Base-by-base conservation (phyloP, 2,329 filamentous ascomycete species). In the Arthrocladium fulminans region DNA sequence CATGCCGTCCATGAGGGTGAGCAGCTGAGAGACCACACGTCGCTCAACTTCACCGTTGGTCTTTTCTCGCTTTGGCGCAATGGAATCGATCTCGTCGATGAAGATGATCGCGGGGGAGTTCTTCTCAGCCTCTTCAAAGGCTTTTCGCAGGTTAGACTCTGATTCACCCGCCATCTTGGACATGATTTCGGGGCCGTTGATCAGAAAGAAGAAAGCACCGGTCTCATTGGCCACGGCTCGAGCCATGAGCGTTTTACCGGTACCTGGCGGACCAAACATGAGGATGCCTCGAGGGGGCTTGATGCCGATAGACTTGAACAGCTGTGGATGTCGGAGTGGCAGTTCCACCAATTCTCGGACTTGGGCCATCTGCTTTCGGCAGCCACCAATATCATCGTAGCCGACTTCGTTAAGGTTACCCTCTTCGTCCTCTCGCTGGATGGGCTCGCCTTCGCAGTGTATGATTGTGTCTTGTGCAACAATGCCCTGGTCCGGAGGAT, bases 111-210 rank as follows among this genome's bases (percentile, higher is more conserved):
- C 89, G 12, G 92, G 92, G 0, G 90, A 95, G 75, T 97, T 97
- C 83, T 97, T 97, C 76, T 97, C 90, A 37, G 92, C 92, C 74
- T 97, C 92, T 69, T 97, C 92, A 62, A 98, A 98, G n/a, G 92
- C 92, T 74, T 97, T 97, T 62, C 92, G 85, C 59, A 98, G 72
- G 69, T 97, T 97, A 51, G 90, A 97, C 70, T 97, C 92, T 51
- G 92, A 97, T 72, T 98, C 92, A 80, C 92, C 92, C 51, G 92
- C 92, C 92, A 97, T 97, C 81, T 97, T 97, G 51, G 90, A 96
- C 92, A 98, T 97, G 74, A 98, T 97, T 69, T 97, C 92, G 45
- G 92, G 92, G 57, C 92, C 90, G 72, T 97, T 97, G 80, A 98
- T 97, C 55, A 97, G 73, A 81, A 98, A 97, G 76, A 98, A 98